A percentile compares a stretch with the other conserved stretches of the same genome.
Evolutionary conservation across 345 rosid species (phyloP).

Genomic region (Eucalyptus globulus): DNA sequence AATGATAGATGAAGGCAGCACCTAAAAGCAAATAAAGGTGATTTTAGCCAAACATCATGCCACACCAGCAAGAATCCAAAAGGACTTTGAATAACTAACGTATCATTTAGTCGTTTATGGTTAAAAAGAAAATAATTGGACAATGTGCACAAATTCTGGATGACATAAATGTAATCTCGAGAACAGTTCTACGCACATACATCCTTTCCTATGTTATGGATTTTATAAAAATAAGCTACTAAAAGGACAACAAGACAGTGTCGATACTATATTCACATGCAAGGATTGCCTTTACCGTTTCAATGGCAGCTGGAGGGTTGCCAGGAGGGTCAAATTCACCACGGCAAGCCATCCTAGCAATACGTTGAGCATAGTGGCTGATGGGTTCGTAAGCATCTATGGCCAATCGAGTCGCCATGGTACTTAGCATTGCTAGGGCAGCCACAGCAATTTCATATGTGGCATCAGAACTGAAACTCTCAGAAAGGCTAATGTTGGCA

Average conservation of each 20-base stretch:
- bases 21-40: neutral
- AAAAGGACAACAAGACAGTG: neutral
- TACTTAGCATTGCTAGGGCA: slow-evolving; percentile 31
- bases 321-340: no score
- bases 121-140: neutral
- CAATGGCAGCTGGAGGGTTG: neutral
- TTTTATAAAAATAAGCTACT: neutral
- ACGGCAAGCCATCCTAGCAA: slow-evolving; percentile 28
- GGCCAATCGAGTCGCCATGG: slow-evolving; percentile 25
- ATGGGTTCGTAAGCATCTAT: slow-evolving; percentile 30
- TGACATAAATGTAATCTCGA: neutral
- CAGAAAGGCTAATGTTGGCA: slow-evolving; percentile 11
- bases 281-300: slow-evolving; percentile 1
- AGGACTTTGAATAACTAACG: neutral
- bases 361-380: slow-evolving; percentile 18
- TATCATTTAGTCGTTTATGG: neutral
- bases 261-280: neutral
- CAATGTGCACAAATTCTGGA: neutral
- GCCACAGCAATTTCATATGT: slow-evolving; percentile 28
- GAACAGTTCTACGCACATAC: neutral
- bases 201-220: neutral
- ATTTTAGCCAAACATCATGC: neutral
- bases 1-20: neutral
- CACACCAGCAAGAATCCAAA: neutral
- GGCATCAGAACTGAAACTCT: slow-evolving; percentile 16